Conservation (phyloP, 345 rosid species). For the Eucalyptus virginea region DNA sequence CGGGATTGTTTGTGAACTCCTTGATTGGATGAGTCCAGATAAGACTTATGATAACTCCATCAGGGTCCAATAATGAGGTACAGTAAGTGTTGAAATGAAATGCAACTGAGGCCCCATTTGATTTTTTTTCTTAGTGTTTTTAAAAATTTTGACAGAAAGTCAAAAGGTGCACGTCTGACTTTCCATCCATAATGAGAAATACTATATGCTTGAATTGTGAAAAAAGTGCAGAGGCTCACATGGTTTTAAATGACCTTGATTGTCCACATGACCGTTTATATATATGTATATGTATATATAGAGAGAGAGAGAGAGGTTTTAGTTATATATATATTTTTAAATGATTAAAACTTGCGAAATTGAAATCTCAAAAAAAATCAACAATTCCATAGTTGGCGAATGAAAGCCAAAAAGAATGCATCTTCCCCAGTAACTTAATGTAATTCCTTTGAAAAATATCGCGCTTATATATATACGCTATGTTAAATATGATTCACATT, state of each 20-base stretch:
- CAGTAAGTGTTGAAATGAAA: background rate
- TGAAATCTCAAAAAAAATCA: background rate
- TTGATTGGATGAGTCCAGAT: background rate
- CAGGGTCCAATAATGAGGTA: background rate
- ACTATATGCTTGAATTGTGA: background rate
- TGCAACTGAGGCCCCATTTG: background rate
- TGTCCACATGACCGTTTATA: background rate
- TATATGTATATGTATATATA: fast-evolving
- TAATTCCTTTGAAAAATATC: background rate
- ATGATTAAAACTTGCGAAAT: background rate
- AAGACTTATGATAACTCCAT: background rate
- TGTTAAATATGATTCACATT: background rate
- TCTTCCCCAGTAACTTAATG: background rate
- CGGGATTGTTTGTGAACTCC: background rate
- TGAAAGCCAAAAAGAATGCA: background rate
- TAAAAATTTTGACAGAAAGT: background rate
- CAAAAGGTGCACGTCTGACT: background rate
- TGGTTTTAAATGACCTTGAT: background rate
- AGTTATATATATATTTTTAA: background rate
- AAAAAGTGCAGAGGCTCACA: background rate
- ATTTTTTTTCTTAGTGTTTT: fast-evolving
- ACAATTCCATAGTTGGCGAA: background rate
- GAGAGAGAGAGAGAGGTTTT: background rate
- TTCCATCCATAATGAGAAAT: background rate
- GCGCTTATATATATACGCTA: background rate